phyloP scores from a whole-genome alignment of 2,329 filamentous ascomycete species.

The Aureobasidium zeae region DNA sequence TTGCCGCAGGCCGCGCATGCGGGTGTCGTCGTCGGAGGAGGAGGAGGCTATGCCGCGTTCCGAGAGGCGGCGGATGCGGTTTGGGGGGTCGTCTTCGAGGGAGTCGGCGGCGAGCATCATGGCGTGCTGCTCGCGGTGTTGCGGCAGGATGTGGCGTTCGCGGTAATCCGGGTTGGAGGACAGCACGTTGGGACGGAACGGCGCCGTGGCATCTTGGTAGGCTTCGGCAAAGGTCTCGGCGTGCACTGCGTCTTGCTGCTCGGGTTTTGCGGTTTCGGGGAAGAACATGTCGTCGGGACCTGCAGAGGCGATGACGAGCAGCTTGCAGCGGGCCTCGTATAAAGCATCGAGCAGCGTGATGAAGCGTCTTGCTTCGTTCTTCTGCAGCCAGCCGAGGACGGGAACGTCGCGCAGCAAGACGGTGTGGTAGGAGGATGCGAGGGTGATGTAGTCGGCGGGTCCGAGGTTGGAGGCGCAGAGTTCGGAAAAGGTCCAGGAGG shows the following conservation, averaged over 20 bases:
- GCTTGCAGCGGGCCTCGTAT: conserved; percentile 72
- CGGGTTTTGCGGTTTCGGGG: conserved; percentile 34
- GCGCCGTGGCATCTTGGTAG: conserved; percentile 66
- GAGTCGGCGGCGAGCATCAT: conserved; percentile 35
- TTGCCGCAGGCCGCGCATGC: conserved; percentile 12
- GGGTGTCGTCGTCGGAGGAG: conserved; percentile 18
- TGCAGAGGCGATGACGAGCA: conserved; percentile 57
- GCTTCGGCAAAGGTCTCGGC: conserved; percentile 63
- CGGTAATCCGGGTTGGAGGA: conserved; percentile 43
- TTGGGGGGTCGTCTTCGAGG: conserved; percentile 43
- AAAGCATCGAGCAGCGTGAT: conserved; percentile 73
- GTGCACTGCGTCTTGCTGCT: conserved; percentile 44
- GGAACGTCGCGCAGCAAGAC: conserved; percentile 65
- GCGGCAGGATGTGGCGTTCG: conserved; percentile 30
- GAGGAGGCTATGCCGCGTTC: conserved; percentile 16
- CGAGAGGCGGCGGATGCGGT: conserved; percentile 26
- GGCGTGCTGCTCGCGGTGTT: too few relatives aligned
- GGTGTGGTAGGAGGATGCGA: conserved; percentile 72
- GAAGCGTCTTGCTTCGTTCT: conserved; percentile 72
- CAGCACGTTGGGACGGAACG: conserved; percentile 71
- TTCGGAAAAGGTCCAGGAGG: conserved; percentile 58
- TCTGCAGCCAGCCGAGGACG: conserved; percentile 55
- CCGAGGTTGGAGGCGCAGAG: conserved; percentile 59
- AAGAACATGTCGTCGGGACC: conserved; percentile 71
- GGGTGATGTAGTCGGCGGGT: conserved; percentile 72